A percentile compares a stretch with the other conserved stretches of the same genome.
Evolutionary conservation across 768 basidiomycete species (phyloP).

Genomic region (Pleurotus citrinopileatus): DNA sequence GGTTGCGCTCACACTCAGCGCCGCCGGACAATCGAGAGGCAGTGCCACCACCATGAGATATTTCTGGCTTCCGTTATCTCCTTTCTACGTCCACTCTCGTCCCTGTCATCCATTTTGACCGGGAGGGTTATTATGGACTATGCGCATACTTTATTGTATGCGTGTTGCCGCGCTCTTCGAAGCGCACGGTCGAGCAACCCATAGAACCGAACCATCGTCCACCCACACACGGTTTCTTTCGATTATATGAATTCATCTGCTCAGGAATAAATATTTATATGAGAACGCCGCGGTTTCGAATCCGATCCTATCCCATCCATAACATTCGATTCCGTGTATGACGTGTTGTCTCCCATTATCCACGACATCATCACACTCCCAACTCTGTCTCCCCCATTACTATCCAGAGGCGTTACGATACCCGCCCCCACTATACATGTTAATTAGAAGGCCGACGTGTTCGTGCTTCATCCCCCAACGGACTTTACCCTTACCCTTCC

Average conservation of each 20-base stretch:
- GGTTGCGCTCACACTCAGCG: not conserved
- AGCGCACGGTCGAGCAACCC: too few species aligned
- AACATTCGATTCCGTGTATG: too few species aligned
- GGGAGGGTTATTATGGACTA: not conserved
- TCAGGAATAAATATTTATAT: too few species aligned
- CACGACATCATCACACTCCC: too few species aligned
- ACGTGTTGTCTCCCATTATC: too few species aligned
- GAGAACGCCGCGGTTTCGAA: too few species aligned
- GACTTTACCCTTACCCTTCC: not conserved
- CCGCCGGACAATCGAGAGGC: slow-evolving; percentile 2
- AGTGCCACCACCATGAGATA: not conserved
- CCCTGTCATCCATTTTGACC: not conserved
- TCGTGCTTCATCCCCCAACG: not conserved
- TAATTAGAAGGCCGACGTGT: not conserved
- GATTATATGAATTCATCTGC: too few species aligned
- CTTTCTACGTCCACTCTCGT: not conserved
- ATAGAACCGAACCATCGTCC: too few species aligned
- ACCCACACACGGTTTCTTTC: too few species aligned
- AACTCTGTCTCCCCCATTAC: not conserved
- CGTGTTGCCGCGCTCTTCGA: too few species aligned
- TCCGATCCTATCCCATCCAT: too few species aligned
- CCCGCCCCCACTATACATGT: too few species aligned
- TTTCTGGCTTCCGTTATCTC: not conserved
- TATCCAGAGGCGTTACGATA: not conserved
- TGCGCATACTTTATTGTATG: not conserved